phyloP scores from a whole-genome alignment of 805 yeast genomes.

The Geotrichum ghanense region DNA sequence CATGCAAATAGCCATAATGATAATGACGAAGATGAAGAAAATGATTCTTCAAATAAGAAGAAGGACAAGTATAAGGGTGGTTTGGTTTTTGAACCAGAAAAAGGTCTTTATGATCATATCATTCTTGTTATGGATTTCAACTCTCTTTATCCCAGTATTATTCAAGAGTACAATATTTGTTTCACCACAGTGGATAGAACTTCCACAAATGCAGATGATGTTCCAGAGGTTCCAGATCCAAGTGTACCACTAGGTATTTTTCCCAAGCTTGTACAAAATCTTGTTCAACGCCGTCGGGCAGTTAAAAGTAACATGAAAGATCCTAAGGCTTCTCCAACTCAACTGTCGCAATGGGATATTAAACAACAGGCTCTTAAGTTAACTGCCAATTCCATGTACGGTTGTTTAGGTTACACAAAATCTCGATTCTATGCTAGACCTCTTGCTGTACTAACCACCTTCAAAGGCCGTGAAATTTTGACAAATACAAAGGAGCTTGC shows the following conservation, averaged over 20 bases:
- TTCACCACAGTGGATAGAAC: constrained; percentile 86
- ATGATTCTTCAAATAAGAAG: constrained; percentile 33
- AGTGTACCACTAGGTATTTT: constrained; percentile 65
- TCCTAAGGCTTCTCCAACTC: constrained; percentile 44
- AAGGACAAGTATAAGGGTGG: constrained; percentile 86
- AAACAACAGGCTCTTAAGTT: constrained; percentile 91
- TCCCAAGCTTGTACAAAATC: constrained; percentile 69
- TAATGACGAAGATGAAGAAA: constrained; percentile 24
- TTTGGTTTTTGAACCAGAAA: constrained; percentile 91
- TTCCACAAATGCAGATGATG: constrained; percentile 36
- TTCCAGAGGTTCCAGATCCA: constrained; percentile 58
- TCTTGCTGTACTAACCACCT: constrained; percentile 88
- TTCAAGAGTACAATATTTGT: constrained; percentile 94
- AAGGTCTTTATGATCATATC: constrained; percentile 82
- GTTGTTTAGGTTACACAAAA: constrained; percentile 86
- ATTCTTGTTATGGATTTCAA: constrained; percentile 96
- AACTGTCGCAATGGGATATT: constrained; percentile 75
- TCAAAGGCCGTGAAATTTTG: constrained; percentile 89
- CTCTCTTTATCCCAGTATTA: constrained; percentile 91
- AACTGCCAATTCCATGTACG: constrained; percentile 99
- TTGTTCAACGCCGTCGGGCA: constrained; percentile 86
- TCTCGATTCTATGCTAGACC: constrained; percentile 95
- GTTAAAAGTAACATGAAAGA: constrained; percentile 79
- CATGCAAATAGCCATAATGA: constrained; percentile 15
- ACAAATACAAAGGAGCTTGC: constrained; percentile 90